Base-by-base conservation (phyloP, 2,329 filamentous ascomycete species). In the Cucurbitaria berberidis region DNA sequence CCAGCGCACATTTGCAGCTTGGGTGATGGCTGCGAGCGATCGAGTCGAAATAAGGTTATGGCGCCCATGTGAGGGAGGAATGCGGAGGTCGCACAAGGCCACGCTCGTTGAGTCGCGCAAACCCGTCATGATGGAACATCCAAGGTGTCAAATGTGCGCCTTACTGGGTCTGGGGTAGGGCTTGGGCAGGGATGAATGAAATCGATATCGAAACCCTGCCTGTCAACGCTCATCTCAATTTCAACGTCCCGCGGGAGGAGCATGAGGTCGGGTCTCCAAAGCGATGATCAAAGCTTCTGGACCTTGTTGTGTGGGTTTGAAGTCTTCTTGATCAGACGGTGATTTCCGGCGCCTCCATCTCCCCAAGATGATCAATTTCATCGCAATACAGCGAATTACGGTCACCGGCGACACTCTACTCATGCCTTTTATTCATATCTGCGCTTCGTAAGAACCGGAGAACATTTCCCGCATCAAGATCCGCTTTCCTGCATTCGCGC, bases 181-280 rank as follows among this genome's bases (percentile, higher is more conserved):
- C 22, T 40, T 18, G 36, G 24, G 13, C 19, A 34, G 11, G 29
- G 29, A 11, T 30, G 11, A n/a, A 13, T 30, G 11, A 30, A 30
- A 30, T 8, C 29, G 7, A 30, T 13, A 11, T 13, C 29, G 15
- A 30, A 30, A 11, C 34, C 41, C 32, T 27, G 9, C 13, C 32
- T 32, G 44, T 29, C 43, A 34, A 9, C 44, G 52, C 47, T 15
- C 44, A 55, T 55, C 52, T 29, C 47, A 55, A 55, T 55, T 48
- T 45, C 39, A 35, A 30, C 10, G n/a, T 39, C 26, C 13, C 45
- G 35, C n/a, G n/a, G n/a, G n/a, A n/a, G n/a, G n/a, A n/a, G n/a
- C n/a, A 24, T 22, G 34, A 38, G 11, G 24, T 3, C 7, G 19
- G 19, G 10, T 22, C 27, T 50, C 22, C n/a, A n/a, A 16, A 30